Base-by-base conservation (phyloP, 495 filamentous ascomycete genomes). In the Hapsidospora chrysogenum region DNA sequence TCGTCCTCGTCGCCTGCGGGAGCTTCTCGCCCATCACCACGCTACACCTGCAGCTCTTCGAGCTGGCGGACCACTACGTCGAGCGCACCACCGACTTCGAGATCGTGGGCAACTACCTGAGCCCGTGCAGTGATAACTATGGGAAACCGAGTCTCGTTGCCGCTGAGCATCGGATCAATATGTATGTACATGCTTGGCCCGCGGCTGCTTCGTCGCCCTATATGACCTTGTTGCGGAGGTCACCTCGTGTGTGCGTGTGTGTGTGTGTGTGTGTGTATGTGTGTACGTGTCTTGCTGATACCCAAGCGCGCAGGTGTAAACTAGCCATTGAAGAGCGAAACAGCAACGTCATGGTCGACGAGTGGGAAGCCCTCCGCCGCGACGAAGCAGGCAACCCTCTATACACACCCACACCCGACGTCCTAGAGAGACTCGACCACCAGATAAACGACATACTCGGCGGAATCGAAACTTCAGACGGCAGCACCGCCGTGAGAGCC, bases 1-100 rank as follows among this genome's bases (percentile, higher is more conserved):
- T 93, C 4, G 70, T 89, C 9, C 66, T 94, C 27, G 79, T 96
- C 27, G 81, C 85, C 23, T 94, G 86, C 54, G 87, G 87, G 26
- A 87, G 80, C 31, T 95, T 92, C 60, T 82, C 74, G 35, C 35
- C 35, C 17, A 26, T 28, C 4, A 37, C 35, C 4, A 15, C 19
- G 8, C 67, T 87, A 16, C 81, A 87, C 49, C 63, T 87, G 27
- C 77, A 80, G 44, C 80, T 87, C 78, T 85, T 86, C 46, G 82
- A 84, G 45, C 26, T 31, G 11, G 35, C 35, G 10, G 35, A 17
- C 26, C 21, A 29, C 15, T 29, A 37, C 18, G 35, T 19, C 0
- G 10, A 33, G 7, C 27, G 18, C n/a, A n/a, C n/a, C n/a, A 37
- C 80, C 53, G 76, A 72, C 16, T 87, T 72, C 50, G 83, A 92